Evolutionary conservation across 2,329 filamentous ascomycete genomes (phyloP), one percentile per base, ranked within the genome.

Genomic region (Lasiodiplodia hormozganensis): DNA sequence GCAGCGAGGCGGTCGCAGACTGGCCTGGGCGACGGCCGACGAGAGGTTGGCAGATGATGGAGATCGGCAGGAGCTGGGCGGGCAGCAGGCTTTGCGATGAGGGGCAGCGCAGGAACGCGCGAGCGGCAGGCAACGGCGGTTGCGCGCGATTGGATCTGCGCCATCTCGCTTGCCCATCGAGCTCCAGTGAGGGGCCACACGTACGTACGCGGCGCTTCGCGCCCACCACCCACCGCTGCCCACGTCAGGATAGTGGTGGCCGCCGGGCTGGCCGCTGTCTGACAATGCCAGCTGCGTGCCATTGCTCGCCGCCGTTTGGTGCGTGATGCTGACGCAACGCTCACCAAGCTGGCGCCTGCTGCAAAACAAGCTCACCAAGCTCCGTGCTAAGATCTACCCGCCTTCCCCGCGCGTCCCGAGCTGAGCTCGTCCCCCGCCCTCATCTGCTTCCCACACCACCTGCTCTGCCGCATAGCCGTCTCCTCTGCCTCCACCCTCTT

Each of bases 281-380:
- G 31, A 34, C 31, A 34, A 34, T 34, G 31, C 31, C 11, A 36
- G 54, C 54, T 8, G 34, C 34, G 12, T 21, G 54, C 54, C 10
- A 23, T 18, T 16, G 51, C 18, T 21, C 18, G 23, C 16, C 51
- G 51, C 23, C 51, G 51, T 28, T 28, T 21, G 21, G 23, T 14
- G 21, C 25, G 21, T 21, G 8, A 21, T 11, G 57, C 57, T 60
- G 57, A 60, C 57, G 36, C 57, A 47, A 62, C 28, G 36, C 58
- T 25, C 11, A 38, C 34, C 54, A 11, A n/a, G 52, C 52, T 34
- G 56, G 23, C n/a, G 18, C 10, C 6, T 14, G 36, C 38, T 47
- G 57, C 5, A 60, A 67, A 67, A 58, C 66, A 68, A 68, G 66
- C 66, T 68, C 57, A 54, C 66, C 66, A 68, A 68, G 66, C 66